Base-by-base conservation (phyloP, 495 filamentous ascomycete genomes). In the Penicillium robsamsonii region DNA sequence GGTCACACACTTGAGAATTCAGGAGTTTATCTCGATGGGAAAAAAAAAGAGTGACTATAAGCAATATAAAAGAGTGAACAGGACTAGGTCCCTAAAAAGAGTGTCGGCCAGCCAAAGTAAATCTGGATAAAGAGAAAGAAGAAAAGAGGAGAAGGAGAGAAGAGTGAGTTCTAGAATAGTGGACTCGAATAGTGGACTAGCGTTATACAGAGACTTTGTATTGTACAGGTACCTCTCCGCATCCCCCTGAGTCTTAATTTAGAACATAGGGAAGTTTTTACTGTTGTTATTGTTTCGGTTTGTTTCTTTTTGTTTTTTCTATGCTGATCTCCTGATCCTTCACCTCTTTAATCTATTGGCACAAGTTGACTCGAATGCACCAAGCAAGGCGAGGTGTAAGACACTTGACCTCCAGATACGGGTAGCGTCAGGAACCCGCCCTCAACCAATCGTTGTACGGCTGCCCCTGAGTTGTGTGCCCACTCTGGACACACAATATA, bases 381-480 rank as follows among this genome's bases (percentile, higher is more conserved):
- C 44, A 55, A 42, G 60, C 51, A 62, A 62, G 60, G 60, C 8
- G 29, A 51, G 43, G 13, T 22, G 41, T 50, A 46, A 64, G 55
- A 59, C 57, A 29, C 40, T 33, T 35, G 33, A 37, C 30, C 9
- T 4, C 13, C 5, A 30, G 11, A 30, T 10, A 3, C 22, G 24
- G 50, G 50, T 67, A 66, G 67, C 51, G 69, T 64, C 69, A 73
- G 70, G 67, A 65, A 70, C 69, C 68, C 47, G 55, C 20, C 27
- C 4, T 2, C 35, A 29, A 24, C 70, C 70, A 73, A 70, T 72
- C 43, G 58, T 0, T 5, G 4, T 1, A 2, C 18, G 15, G 20
- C 38, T 65, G 53, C 66, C 63, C 66, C 66, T 68, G 66, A 68
- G 43, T 40, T 48, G 55, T 57, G 47, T 50, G 47, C 17, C 46